A percentile compares a stretch with the other conserved stretches of the same genome.
These are phyloP conservation scores for Entoloma clypeatum DNA, from an alignment of 1,284 basidiomycete species.

Conservation along the genomic window DNA sequence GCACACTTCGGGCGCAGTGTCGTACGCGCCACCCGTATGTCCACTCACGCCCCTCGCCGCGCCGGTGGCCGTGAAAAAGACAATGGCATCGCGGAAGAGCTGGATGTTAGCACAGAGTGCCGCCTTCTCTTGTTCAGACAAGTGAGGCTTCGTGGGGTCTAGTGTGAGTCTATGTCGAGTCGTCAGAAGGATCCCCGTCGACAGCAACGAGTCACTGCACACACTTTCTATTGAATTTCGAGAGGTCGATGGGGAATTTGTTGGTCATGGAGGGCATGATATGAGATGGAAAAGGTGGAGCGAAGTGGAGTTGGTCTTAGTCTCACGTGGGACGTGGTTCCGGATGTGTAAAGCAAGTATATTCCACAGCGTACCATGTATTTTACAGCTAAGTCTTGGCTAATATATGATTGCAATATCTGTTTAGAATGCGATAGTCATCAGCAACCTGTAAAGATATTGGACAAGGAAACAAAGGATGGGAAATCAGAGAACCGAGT, in stretches of 20 bases:
- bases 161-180: constrained; percentile 52
- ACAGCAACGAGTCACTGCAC: constrained; percentile 4
- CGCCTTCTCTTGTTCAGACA: constrained; percentile 56
- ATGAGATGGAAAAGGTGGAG: constrained; percentile 9
- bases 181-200: constrained; percentile 4
- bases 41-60: constrained; percentile 80
- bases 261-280: constrained; percentile 18
- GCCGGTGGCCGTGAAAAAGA: constrained; percentile 79
- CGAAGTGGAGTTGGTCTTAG: constrained; percentile 9
- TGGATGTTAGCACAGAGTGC: constrained; percentile 68
- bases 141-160: constrained; percentile 60
- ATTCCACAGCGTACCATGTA: no score
- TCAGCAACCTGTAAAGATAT: constrained; percentile 3
- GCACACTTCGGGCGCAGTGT: constrained; percentile 80
- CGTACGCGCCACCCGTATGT: constrained; percentile 84
- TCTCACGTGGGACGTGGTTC: neutral
- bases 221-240: constrained; percentile 63
- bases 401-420: no score
- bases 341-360: no score
- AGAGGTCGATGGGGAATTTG: constrained; percentile 73
- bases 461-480: constrained; percentile 11
- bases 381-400: no score
- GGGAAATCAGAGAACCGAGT: constrained; percentile 56
- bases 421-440: no score
- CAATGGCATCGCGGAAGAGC: constrained; percentile 76